Conservation (phyloP, 768 basidiomycete species). For the Cystobasidiopsis lactophilus region DNA sequence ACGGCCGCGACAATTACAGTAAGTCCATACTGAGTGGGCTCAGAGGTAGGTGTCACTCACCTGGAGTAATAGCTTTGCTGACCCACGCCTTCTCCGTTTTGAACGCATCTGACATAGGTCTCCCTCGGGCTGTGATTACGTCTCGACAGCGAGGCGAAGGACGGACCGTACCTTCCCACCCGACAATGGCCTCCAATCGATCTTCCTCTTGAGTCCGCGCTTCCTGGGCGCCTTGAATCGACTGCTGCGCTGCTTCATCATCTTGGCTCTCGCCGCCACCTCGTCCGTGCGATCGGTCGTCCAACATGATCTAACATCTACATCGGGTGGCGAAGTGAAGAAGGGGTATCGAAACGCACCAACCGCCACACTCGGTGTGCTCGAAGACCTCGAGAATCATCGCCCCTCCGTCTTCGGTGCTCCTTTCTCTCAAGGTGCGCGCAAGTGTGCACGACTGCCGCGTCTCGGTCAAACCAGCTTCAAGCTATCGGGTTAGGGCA, state of each 20-base stretch:
- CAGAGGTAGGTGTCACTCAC: no score
- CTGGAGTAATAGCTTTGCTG: constrained; percentile 89
- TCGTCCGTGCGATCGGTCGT: no score
- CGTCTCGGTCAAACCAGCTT: no score
- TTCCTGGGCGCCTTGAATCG: constrained; percentile 91
- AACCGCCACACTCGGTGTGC: constrained; percentile 97
- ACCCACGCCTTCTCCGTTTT: constrained; percentile 79
- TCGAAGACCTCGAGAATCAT: constrained; percentile 98
- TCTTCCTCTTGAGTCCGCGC: constrained; percentile 84
- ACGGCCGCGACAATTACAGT: no score
- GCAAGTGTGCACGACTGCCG: constrained; percentile 70
- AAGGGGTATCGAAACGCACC: no score
- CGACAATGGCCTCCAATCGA: constrained; percentile 56
- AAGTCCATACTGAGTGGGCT: no score
- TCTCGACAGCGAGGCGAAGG: neutral
- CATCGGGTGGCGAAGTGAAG: constrained; percentile 10
- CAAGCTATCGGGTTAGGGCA: no score
- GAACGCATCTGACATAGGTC: constrained; percentile 49
- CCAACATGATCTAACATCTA: constrained; percentile 25
- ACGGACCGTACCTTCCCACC: constrained; percentile 35
- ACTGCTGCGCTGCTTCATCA: constrained; percentile 97
- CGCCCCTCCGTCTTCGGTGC: constrained; percentile 89
- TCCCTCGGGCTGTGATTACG: constrained; percentile 61
- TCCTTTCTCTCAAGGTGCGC: constrained; percentile 94
- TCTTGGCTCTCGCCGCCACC: constrained; percentile 93